Base-by-base conservation (phyloP, 1,139 yeast genomes). In the Lodderomyces jiufengensis region DNA sequence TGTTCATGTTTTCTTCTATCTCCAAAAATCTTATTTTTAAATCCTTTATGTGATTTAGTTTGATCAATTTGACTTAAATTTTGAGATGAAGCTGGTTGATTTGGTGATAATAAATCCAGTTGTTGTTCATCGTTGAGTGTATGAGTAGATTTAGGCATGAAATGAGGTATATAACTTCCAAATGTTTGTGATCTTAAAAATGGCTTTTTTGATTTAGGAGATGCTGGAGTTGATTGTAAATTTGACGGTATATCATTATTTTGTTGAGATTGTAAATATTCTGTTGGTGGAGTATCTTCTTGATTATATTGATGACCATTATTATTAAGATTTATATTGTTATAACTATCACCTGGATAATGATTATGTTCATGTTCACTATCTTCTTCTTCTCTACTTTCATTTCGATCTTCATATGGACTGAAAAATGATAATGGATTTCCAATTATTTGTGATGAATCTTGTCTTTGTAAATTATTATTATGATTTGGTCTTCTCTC, bases 401-500 rank as follows among this genome's bases (percentile, higher is more conserved):
- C 39, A 4, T 26, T 34, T 13, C 25, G 13, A 13, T 39, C 40
- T 32, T 43, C 46, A 36, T 57, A 61, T 8, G 48, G 40, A 29
- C 48, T 50, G 32, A 57, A 53, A 35, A 61, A 59, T 9, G 55
- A 45, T 44, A 59, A 52, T 0, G 69, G 50, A 37, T 64, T 64
- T 1, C 57, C 51, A 9, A 63, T 48, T 1, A 57, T 44, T 24
- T 45, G 45, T 4, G 55, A 48, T 2, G 57, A 44, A n/a, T 54
- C 57, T 22, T 41, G 42, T 10, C 42, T 44, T 27, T 40, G 24
- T 9, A 22, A 36, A 29, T 34, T 38, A 29, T 34, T 38, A 13
- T 31, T 39, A 14, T 29, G 39, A 8, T 30, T 14, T 21, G 25
- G 26, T 26, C 34, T 24, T 18, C 28, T 26, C 22, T 22, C n/a